Evolutionary conservation across 495 filamentous ascomycete genomes (phyloP).

Genomic region (Penicillium verhagenii): DNA sequence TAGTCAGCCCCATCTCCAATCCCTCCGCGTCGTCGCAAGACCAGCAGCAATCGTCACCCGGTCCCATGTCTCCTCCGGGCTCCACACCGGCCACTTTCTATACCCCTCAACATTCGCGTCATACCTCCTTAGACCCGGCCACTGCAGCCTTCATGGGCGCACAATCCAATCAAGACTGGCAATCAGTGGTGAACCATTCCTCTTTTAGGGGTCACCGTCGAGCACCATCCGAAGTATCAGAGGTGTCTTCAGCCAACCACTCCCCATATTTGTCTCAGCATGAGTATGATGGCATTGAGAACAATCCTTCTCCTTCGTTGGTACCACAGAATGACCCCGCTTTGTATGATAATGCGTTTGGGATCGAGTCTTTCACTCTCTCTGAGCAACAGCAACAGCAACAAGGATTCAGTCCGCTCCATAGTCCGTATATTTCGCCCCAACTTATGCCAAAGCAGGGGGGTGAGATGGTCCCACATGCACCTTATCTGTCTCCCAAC

Average conservation of each 20-base stretch:
- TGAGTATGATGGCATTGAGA: conserved; percentile 74
- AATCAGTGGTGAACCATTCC: conserved; percentile 57
- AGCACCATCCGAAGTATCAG: conserved; percentile 87
- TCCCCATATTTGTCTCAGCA: conserved; percentile 79
- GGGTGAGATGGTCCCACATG: conserved; percentile 46
- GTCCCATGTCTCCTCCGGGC: conserved; percentile 53
- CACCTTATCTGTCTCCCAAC: conserved; percentile 51
- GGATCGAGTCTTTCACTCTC: conserved; percentile 77
- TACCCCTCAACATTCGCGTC: conserved; percentile 67
- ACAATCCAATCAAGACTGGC: conserved; percentile 64
- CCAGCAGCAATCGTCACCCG: conserved; percentile 47
- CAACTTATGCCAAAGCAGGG: conserved; percentile 72
- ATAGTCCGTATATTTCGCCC: conserved; percentile 86
- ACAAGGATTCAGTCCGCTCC: conserved; percentile 68
- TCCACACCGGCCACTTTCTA: conserved; percentile 53
- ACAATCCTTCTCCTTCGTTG: conserved; percentile 77
- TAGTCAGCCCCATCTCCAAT: conserved; percentile 72
- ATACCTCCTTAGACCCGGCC: conserved; percentile 77
- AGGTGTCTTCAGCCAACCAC: conserved; percentile 76
- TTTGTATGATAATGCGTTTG: conserved; percentile 74
- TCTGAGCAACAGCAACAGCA: conserved; percentile 64
- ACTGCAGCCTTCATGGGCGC: conserved; percentile 67
- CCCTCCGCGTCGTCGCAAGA: conserved; percentile 66
- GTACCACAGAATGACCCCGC: conserved; percentile 65
- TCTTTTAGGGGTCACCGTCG: conserved; percentile 75